Percentiles rank a stretch among this genome's conserved stretches.
Evolutionary conservation across 202 grass and related monocot genomes (phyloP).

Genomic region (Zoysia matrella): DNA sequence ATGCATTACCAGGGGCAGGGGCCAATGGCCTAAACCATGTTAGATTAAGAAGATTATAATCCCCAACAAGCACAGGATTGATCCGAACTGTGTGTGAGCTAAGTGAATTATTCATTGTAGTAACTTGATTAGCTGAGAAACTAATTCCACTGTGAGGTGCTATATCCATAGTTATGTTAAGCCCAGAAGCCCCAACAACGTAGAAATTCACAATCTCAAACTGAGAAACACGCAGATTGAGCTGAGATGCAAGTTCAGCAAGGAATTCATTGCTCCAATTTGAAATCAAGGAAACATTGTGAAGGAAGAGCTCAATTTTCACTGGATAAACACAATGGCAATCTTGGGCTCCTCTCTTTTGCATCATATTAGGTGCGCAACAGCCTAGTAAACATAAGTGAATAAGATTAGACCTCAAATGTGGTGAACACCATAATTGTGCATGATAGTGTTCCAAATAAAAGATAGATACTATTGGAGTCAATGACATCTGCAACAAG

Average conservation of each 20-base stretch:
- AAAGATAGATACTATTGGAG: background rate
- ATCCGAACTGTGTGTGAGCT: conserved; percentile 67
- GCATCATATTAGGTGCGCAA: conserved; percentile 88
- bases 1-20: conserved; percentile 72
- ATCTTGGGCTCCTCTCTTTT: conserved; percentile 56
- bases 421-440: conserved; percentile 17
- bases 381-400: conserved; percentile 59
- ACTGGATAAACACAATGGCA: conserved; percentile 95
- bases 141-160: conserved; percentile 84
- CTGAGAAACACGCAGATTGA: conserved; percentile 60
- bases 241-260: conserved; percentile 78
- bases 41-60: conserved; percentile 95
- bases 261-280: conserved; percentile 92
- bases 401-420: conserved; percentile 5
- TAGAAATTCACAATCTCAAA: conserved; percentile 96
- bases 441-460: background rate
- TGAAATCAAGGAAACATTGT: conserved; percentile 85
- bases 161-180: conserved; percentile 99
- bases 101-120: conserved; percentile 77
- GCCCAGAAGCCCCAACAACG: conserved; percentile 90
- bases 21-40: conserved; percentile 77
- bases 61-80: conserved; percentile 76
- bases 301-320: conserved; percentile 92
- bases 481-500: too few relatives aligned
- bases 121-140: conserved; percentile 69